Evolutionary conservation across 2,329 filamentous ascomycete genomes (phyloP).

Genomic region (Nemania bipapillata): DNA sequence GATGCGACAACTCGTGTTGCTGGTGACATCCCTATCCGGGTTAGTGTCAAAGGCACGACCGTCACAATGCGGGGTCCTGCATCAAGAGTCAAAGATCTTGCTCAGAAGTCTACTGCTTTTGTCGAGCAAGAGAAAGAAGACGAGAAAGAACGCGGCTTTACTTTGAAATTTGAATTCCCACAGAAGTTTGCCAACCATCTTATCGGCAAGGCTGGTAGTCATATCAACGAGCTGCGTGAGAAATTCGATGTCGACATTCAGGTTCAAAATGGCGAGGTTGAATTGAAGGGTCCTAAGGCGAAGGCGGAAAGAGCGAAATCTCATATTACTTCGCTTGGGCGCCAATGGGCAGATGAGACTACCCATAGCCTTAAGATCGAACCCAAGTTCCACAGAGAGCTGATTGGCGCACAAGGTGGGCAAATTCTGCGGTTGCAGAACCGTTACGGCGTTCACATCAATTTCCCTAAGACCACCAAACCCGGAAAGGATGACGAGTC

Average conservation of each 20-base stretch:
- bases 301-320: conserved; percentile 89
- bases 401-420: conserved; percentile 87
- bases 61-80: conserved; percentile 82
- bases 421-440: conserved; percentile 93
- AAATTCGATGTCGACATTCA: conserved; percentile 81
- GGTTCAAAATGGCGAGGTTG: conserved; percentile 91
- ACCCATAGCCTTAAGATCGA: conserved; percentile 89
- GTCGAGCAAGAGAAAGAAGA: conserved; percentile 89
- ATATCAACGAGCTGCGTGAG: conserved; percentile 73
- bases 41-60: conserved; percentile 67
- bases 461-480: conserved; percentile 82
- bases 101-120: conserved; percentile 78
- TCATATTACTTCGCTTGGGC: conserved; percentile 81
- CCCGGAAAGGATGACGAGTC: conserved; percentile 75
- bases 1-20: conserved; percentile 60
- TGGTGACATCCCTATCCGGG: conserved; percentile 69
- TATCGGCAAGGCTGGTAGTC: conserved; percentile 74
- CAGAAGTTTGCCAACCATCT: conserved; percentile 92
- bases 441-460: conserved; percentile 89
- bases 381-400: conserved; percentile 90
- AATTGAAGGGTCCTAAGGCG: conserved; percentile 93
- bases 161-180: conserved; percentile 87
- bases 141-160: conserved; percentile 92
- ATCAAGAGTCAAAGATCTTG: conserved; percentile 76
- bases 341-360: conserved; percentile 89